Conservation (phyloP, 352 stramenopile genomes). For the Elongisporangium prolatum region DNA sequence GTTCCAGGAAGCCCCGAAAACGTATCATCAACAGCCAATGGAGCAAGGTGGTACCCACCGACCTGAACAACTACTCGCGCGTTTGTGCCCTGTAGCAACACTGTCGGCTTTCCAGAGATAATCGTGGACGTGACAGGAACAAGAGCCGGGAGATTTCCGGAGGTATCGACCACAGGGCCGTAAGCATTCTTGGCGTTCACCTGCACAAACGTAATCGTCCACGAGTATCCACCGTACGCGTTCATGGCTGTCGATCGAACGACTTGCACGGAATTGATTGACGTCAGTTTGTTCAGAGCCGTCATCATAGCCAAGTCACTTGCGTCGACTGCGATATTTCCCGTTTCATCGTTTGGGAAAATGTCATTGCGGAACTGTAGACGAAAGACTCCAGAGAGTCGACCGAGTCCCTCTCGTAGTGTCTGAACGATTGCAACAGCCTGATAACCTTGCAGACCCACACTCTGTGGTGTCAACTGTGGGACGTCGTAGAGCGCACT, state of each 20-base stretch:
- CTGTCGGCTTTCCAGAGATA: conserved; percentile 16
- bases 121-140: conserved; percentile 31
- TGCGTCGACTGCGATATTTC: conserved; percentile 55
- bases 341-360: conserved; percentile 71
- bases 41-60: conserved; percentile 39
- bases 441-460: conserved; percentile 54
- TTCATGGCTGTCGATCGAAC: conserved; percentile 66
- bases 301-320: conserved; percentile 47
- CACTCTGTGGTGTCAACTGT: conserved; percentile 39
- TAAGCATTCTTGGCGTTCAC: conserved; percentile 78
- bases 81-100: conserved; percentile 48
- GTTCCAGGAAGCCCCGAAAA: conserved; percentile 53
- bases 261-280: conserved; percentile 61
- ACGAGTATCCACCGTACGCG: conserved; percentile 71
- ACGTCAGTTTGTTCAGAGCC: conserved; percentile 66
- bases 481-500: conserved; percentile 60
- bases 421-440: conserved; percentile 44
- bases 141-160: conserved; percentile 63
- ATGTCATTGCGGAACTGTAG: conserved; percentile 66
- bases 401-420: conserved; percentile 49
- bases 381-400: conserved; percentile 63
- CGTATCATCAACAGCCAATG: conserved; percentile 23
- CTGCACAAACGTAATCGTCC: conserved; percentile 77
- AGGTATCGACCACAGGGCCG: conserved; percentile 56
- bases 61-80: conserved; percentile 44